These are phyloP conservation scores for Nicotiana benthamiana DNA, from an alignment of 257 asterid genomes.

Conservation along the genomic window DNA sequence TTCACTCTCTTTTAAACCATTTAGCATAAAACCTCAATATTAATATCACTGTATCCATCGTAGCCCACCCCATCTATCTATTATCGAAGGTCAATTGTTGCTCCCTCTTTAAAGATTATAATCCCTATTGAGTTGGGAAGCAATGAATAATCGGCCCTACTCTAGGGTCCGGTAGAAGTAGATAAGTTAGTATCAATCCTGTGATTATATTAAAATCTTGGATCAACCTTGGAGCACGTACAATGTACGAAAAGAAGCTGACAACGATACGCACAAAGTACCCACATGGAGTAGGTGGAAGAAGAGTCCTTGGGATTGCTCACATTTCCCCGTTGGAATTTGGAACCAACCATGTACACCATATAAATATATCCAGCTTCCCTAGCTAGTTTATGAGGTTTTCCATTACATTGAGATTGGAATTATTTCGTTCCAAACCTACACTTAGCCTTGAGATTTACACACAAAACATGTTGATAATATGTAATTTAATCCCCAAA, in stretches of 20 bases:
- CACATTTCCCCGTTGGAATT: conserved; percentile 19
- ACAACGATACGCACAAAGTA: conserved; percentile 7
- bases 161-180: too few relatives aligned
- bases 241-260: neutral
- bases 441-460: neutral
- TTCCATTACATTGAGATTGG: neutral
- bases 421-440: neutral
- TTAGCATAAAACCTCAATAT: too few relatives aligned
- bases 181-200: too few relatives aligned
- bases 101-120: too few relatives aligned
- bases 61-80: too few relatives aligned
- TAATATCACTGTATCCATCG: too few relatives aligned
- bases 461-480: neutral
- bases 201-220: neutral
- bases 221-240: neutral
- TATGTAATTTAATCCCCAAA: conserved; percentile 8
- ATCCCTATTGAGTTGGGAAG: too few relatives aligned
- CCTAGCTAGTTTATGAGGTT: neutral
- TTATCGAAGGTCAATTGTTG: too few relatives aligned
- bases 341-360: conserved; percentile 11
- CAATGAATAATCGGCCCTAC: too few relatives aligned
- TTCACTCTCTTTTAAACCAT: too few relatives aligned
- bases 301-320: conserved; percentile 20
- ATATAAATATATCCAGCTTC: neutral
- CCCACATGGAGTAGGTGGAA: conserved; percentile 41